Evolutionary conservation across 345 rosid species (phyloP), one percentile per base, ranked within the genome.

Genomic region (Citrus sp.): DNA sequence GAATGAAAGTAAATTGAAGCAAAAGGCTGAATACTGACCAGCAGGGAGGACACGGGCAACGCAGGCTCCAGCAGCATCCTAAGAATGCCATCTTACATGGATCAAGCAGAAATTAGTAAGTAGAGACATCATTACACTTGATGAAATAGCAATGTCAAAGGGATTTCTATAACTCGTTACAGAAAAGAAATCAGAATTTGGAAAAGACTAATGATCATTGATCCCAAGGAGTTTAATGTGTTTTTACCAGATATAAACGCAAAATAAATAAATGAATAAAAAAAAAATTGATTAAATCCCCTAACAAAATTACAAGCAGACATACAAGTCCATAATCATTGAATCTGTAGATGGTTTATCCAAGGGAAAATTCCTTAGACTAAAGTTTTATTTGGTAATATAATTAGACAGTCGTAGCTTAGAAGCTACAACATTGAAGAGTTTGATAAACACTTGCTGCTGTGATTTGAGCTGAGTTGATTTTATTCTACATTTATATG

Each of bases 61-160:
- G 79, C 78, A 34, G 94, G 91, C 82, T 90, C 89, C 84, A 91
- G 76, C 72, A 91, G 81, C 88, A 92, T 87, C 85, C 82, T 82
- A 67, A 94, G 87, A 76, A 92, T 85, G 71, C 62, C 67, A 73
- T 89, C 97, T 94, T 85, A 51, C 56, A 82, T 55, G 49, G 64
- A 73, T 28, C 67, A 72, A 46, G 27, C 27, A 59, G 25, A 56
- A 6, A 79, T 73, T 35, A 77, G 67, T 30, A 70, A 73, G 21
- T 25, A 68, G 67, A 73, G 56, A 22, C 56, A 58, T 58, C 55
- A 58, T 16, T n/a, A 55, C 34, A 42, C 37, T 18, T 49, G 54
- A 8, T 13, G 65, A 77, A 58, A 49, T 14, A 40, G 56, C 54
- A 78, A 18, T 25, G 75, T 67, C 24, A 21, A 34, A 69, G 28